phyloP scores from a whole-genome alignment of 2,329 filamentous ascomycete genomes.

The Eutypella sp. region DNA sequence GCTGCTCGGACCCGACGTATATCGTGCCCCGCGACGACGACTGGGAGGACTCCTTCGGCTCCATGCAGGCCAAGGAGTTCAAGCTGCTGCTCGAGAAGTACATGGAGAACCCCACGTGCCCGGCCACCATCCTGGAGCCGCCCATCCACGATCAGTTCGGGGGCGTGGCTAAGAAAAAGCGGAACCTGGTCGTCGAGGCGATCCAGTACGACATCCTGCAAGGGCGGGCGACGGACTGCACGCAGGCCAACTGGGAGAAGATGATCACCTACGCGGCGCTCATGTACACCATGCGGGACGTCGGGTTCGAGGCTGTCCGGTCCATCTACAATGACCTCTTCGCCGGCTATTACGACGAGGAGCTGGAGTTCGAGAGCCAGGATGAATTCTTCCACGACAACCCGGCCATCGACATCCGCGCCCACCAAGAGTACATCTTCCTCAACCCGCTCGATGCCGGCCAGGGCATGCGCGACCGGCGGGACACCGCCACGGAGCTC shows the following conservation, averaged over 20 bases:
- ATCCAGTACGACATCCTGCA: not conserved
- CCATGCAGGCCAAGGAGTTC: slow-evolving; percentile 4
- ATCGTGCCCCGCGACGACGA: not conserved
- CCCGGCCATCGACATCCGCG: slow-evolving; percentile 1
- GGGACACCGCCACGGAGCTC: not conserved
- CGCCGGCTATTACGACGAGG: slow-evolving; percentile 1
- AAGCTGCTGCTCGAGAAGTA: slow-evolving; percentile 3
- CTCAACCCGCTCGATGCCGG: slow-evolving; percentile 1
- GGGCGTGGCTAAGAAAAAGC: not conserved
- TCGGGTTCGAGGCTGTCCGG: not conserved
- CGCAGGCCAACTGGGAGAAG: not conserved
- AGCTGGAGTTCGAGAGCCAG: not conserved
- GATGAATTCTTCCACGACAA: not conserved
- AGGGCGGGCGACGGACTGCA: slow-evolving; percentile 3
- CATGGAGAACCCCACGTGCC: slow-evolving; percentile 6
- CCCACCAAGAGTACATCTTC: slow-evolving; percentile 1
- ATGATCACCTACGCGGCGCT: not conserved
- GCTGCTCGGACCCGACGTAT: not conserved
- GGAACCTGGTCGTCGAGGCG: not conserved
- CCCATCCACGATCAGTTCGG: not conserved
- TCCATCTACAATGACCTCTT: not conserved
- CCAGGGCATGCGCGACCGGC: not conserved
- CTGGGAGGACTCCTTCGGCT: slow-evolving; percentile 3
- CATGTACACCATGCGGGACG: not conserved
- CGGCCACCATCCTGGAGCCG: slow-evolving; percentile 4